These are phyloP conservation scores for Trichoderma pleuroti DNA, from an alignment of 2,329 filamentous ascomycete species.

Conservation along the genomic window DNA sequence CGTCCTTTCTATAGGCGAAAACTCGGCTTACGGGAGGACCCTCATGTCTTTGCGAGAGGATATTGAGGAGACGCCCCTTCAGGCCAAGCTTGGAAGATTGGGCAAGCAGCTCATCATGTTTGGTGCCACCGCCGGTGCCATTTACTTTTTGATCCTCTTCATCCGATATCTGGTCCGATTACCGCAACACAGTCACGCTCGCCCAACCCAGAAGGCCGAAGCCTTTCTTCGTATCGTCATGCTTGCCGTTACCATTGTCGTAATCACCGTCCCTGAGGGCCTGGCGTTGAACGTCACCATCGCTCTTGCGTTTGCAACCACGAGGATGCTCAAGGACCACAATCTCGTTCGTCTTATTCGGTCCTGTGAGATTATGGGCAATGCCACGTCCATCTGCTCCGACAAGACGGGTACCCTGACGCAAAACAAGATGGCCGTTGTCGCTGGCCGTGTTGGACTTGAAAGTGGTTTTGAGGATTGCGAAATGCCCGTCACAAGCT, in stretches of 20 bases:
- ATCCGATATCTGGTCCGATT: constrained; percentile 38
- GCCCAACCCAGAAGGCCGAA: constrained; percentile 50
- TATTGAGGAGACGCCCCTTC: constrained; percentile 72
- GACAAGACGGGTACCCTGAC: constrained; percentile 66
- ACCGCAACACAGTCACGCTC: constrained; percentile 33
- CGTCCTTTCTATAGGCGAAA: constrained; percentile 68
- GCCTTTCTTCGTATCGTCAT: constrained; percentile 58
- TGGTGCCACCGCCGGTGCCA: constrained; percentile 38
- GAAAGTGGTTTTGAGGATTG: constrained; percentile 37
- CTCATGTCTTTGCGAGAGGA: constrained; percentile 76
- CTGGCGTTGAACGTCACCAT: constrained; percentile 59
- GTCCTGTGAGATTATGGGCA: constrained; percentile 62
- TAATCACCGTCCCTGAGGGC: constrained; percentile 59
- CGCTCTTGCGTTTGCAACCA: constrained; percentile 60
- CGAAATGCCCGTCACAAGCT: constrained; percentile 24
- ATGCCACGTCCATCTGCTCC: constrained; percentile 60
- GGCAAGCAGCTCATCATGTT: constrained; percentile 66
- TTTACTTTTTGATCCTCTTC: constrained; percentile 42
- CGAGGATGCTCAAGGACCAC: constrained; percentile 60
- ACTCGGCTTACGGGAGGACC: constrained; percentile 73
- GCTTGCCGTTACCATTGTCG: constrained; percentile 55
- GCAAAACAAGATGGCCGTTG: constrained; percentile 60
- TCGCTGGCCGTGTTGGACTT: constrained; percentile 52
- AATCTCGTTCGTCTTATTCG: constrained; percentile 58
- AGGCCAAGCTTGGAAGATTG: constrained; percentile 71